Evolutionary conservation across 2,329 filamentous ascomycete species (phyloP), one percentile per base, ranked within the genome.

Genomic region (Ampelomyces quisqualis): DNA sequence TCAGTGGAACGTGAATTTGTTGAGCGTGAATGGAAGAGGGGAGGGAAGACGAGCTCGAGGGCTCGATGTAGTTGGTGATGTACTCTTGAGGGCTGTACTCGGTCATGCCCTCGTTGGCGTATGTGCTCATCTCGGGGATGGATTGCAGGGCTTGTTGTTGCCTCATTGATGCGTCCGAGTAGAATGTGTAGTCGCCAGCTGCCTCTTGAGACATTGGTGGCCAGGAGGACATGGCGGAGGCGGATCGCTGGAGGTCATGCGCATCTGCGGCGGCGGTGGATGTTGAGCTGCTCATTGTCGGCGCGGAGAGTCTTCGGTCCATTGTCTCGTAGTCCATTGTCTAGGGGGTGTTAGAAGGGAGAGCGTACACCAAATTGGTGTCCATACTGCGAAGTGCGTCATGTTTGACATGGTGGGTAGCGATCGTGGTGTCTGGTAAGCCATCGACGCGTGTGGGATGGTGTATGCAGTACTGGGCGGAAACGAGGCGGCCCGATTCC

Each of bases 1-100:
- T 64, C 53, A 66, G 62, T 60, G 58, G 60, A 44, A 53, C 51
- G 9, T 55, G 55, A 40, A 65, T 31, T 36, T 55, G 56, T 41
- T 51, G 51, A 17, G 50, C 36, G 36, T 55, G 49, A 26, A 55
- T 45, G 35, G 49, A 37, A 42, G 48, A 47, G 47, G 58, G 44
- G 28, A 51, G 42, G 26, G 58, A 49, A 29, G 56, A 42, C 21
- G 58, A 47, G 48, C 31, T 51, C 23, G 52, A 45, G 35, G 49
- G 46, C 39, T 62, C 55, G 34, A 65, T 58, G 45, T 49, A 60
- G 40, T 38, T 66, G 39, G 47, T 55, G 53, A 68, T 45, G 42
- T 64, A 72, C 31, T 71, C 65, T 38, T 49, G 51, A 33, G 66
- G 67, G 29, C 59, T 57, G 54, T 69, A 70, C 51, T 64, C 65